Conservation (phyloP, 73 alveolate genomes). For the Paramecium sonneborni region DNA sequence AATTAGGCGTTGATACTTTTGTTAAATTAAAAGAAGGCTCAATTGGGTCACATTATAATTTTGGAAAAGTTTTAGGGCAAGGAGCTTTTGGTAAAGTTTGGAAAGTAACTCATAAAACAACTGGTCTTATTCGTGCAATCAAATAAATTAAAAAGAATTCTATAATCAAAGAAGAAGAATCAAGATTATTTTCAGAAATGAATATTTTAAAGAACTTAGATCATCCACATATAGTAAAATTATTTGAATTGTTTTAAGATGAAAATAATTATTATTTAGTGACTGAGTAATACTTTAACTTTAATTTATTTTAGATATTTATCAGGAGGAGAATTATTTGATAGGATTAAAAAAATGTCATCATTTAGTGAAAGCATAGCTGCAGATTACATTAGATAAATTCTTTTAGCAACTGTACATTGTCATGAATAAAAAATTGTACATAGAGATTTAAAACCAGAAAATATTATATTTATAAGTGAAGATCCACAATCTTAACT, state of each 20-base stretch:
- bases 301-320: conserved; percentile 7
- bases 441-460: conserved; percentile 96
- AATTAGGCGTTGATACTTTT: background rate
- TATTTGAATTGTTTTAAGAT: conserved; percentile 85
- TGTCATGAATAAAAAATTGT: conserved; percentile 86
- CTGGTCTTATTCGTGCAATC: conserved; percentile 59
- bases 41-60: background rate
- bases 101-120: conserved; percentile 54
- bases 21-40: conserved; percentile 30
- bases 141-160: conserved; percentile 6
- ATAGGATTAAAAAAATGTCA: conserved; percentile 69
- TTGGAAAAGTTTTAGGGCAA: conserved; percentile 39
- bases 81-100: conserved; percentile 67
- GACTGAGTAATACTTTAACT: conserved; percentile 67
- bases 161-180: conserved; percentile 34
- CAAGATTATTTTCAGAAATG: conserved; percentile 47
- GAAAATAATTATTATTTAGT: conserved; percentile 81
- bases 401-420: conserved; percentile 79
- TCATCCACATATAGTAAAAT: conserved; percentile 57
- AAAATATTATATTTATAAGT: conserved; percentile 83
- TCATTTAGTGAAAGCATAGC: conserved; percentile 81
- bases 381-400: conserved; percentile 81
- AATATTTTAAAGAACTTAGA: conserved; percentile 19
- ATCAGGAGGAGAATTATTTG: conserved; percentile 88
- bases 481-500: conserved; percentile 70